Percentiles rank a stretch among this genome's conserved stretches.
phyloP scores from a whole-genome alignment of 202 grass and related monocot species.

The Setaria italica region DNA sequence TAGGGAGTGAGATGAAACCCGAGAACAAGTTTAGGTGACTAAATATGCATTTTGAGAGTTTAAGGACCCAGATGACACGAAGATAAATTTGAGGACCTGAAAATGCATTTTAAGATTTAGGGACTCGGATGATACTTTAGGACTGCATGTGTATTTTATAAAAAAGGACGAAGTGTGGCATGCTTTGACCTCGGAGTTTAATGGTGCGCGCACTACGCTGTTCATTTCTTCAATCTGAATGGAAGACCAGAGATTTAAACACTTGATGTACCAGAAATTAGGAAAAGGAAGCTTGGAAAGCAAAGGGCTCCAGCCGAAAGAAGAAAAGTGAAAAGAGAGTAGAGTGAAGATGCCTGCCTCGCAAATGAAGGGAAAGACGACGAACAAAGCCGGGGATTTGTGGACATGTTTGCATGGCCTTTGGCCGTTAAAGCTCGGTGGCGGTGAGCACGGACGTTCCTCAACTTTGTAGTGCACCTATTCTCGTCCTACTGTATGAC shows the following conservation, averaged over 20 bases:
- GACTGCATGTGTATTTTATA: no score
- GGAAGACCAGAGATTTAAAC: not conserved
- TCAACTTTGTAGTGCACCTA: not conserved
- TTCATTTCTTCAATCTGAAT: not conserved
- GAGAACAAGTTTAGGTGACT: no score
- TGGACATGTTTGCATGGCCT: not conserved
- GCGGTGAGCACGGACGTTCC: not conserved
- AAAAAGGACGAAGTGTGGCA: no score
- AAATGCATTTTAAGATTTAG: no score
- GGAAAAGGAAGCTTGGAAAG: not conserved
- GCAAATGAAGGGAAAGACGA: not conserved
- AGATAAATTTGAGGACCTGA: no score
- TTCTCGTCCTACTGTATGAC: not conserved
- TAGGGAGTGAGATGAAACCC: no score
- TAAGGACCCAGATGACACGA: no score
- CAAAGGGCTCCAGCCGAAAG: constrained; percentile 5
- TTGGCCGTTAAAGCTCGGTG: not conserved
- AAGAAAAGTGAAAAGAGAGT: not conserved
- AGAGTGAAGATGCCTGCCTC: not conserved
- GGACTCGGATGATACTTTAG: no score
- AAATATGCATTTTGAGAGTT: no score
- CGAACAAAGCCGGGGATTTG: not conserved
- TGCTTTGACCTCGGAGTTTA: no score
- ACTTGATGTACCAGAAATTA: not conserved
- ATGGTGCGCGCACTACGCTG: not conserved